Evolutionary conservation across 192 early-diverging fungal species (phyloP).

Genomic region (Gaertneriomyces sp.): DNA sequence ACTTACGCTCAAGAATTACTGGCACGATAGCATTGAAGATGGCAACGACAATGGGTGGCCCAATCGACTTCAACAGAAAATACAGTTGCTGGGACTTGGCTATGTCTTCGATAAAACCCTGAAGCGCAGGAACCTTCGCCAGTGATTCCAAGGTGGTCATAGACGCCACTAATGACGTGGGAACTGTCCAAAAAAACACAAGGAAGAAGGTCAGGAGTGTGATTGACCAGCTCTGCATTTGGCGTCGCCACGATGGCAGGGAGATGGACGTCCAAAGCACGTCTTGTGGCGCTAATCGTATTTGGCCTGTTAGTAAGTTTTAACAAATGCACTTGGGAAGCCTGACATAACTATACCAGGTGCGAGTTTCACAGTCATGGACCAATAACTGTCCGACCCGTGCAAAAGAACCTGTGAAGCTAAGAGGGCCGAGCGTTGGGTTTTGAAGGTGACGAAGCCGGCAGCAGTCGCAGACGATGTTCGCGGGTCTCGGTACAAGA

Average conservation of each 20-base stretch:
- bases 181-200: conserved; percentile 42
- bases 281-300: conserved; percentile 29
- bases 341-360: conserved; percentile 2
- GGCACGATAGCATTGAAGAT: conserved; percentile 37
- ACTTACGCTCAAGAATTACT: conserved; percentile 45
- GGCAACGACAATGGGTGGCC: conserved; percentile 37
- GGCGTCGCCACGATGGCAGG: conserved; percentile 30
- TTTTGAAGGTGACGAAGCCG: conserved; percentile 51
- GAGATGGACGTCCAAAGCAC: conserved; percentile 42
- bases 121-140: conserved; percentile 26
- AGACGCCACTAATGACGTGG: conserved; percentile 33
- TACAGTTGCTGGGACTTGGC: conserved; percentile 19
- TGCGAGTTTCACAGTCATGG: conserved; percentile 37
- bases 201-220: conserved; percentile 25
- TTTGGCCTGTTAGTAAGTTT: too few relatives aligned
- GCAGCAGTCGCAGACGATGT: conserved; percentile 21
- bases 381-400: conserved; percentile 24
- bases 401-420: conserved; percentile 39
- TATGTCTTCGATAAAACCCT: conserved; percentile 18
- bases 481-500: conserved; percentile 14
- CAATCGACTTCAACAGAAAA: conserved; percentile 32
- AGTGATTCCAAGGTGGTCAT: conserved; percentile 33
- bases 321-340: too few relatives aligned
- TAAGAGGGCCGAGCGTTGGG: conserved; percentile 39
- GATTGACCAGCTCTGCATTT: conserved; percentile 22